A percentile compares a stretch with the other conserved stretches of the same genome.
Evolutionary conservation across 2,329 filamentous ascomycete species (phyloP).

Genomic region (Pseudopyricularia cyperi): DNA sequence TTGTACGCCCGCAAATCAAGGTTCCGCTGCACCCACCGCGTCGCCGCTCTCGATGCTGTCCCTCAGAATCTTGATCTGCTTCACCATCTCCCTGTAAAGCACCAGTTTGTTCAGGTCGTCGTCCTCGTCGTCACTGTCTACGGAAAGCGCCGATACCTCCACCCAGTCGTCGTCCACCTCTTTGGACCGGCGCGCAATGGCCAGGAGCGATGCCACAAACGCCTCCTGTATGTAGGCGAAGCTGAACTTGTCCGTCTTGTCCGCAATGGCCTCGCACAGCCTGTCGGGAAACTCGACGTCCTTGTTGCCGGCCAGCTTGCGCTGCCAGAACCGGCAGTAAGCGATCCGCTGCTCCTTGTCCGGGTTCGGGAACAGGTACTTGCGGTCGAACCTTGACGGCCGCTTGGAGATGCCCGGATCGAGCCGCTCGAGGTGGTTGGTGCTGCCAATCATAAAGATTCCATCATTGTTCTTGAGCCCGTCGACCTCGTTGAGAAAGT

Average conservation of each 20-base stretch:
- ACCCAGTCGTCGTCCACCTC: constrained; percentile 12
- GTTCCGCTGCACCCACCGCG: background rate
- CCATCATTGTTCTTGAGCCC: constrained; percentile 58
- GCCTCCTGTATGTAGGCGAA: constrained; percentile 61
- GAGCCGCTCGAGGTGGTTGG: constrained; percentile 51
- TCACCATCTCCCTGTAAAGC: constrained; percentile 50
- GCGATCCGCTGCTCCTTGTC: constrained; percentile 36
- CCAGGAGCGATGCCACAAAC: constrained; percentile 49
- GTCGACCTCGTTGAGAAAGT: constrained; percentile 63
- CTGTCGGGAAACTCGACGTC: constrained; percentile 47
- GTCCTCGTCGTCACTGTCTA: constrained; percentile 12
- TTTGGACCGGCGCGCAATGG: constrained; percentile 31
- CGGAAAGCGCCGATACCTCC: constrained; percentile 3
- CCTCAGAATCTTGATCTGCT: constrained; percentile 46
- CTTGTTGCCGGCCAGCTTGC: constrained; percentile 40
- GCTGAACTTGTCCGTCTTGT: constrained; percentile 50
- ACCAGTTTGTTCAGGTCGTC: constrained; percentile 34
- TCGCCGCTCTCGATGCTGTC: constrained; percentile 36
- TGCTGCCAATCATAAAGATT: constrained; percentile 55
- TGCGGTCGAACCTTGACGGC: constrained; percentile 53
- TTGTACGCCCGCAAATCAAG: background rate
- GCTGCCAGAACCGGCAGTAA: constrained; percentile 52
- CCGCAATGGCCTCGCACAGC: constrained; percentile 44
- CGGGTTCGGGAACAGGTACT: constrained; percentile 51
- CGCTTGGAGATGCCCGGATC: constrained; percentile 56